Conservation (phyloP, 176 grass and related monocot genomes). For the Aegilops umbellulata region DNA sequence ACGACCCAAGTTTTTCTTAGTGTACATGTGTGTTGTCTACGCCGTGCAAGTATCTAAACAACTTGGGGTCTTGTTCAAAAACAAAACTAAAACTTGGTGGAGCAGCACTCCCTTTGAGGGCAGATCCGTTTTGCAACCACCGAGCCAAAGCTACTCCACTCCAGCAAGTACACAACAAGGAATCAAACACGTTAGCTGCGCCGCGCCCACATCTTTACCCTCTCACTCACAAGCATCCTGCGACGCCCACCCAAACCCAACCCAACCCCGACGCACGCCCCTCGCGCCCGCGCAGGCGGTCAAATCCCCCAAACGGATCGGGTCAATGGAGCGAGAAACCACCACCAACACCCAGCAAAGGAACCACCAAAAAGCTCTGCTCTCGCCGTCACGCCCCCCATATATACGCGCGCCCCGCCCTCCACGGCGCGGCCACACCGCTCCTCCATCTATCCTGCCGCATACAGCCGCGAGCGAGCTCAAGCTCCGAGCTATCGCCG, state of each 20-base stretch:
- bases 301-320: slow-evolving; percentile 24
- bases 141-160: background rate
- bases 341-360: background rate
- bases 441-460: background rate
- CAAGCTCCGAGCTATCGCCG: background rate
- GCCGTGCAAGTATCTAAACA: too few species aligned
- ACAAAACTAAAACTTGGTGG: too few species aligned
- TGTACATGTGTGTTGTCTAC: too few species aligned
- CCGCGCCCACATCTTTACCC: background rate
- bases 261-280: background rate
- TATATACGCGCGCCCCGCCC: slow-evolving; percentile 34
- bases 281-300: background rate
- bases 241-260: background rate
- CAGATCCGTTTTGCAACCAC: background rate
- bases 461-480: background rate
- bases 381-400: slow-evolving; percentile 2
- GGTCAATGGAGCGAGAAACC: slow-evolving; percentile 29
- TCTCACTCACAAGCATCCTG: background rate
- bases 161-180: background rate
- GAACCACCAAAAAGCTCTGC: background rate
- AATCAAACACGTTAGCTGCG: background rate
- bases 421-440: background rate
- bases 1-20: too few species aligned
- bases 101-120: background rate
- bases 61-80: too few species aligned